Percentiles rank a stretch among this genome's conserved stretches.
These are phyloP conservation scores for Cylindrotheca fusiformis DNA, from an alignment of 108 stramenopile species.

Conservation along the genomic window DNA sequence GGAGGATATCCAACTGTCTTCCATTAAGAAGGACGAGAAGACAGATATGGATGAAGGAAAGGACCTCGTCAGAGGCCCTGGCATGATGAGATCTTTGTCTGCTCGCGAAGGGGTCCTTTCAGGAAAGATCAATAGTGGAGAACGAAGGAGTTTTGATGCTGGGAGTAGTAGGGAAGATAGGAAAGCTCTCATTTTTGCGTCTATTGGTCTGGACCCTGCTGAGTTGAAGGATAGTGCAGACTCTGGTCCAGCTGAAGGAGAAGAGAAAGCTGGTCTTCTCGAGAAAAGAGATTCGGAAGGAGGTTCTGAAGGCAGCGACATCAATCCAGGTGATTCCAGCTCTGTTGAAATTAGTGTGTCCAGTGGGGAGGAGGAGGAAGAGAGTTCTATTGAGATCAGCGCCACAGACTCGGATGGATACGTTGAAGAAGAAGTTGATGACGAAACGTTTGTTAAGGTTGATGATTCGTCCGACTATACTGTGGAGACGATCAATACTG, in stretches of 20 bases:
- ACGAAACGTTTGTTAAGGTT: neutral
- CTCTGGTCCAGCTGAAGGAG: neutral
- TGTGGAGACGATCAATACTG: neutral
- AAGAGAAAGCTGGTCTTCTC: neutral
- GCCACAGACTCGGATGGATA: constrained; percentile 1
- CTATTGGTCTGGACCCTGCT: neutral
- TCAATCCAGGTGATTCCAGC: neutral
- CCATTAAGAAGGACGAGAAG: too few relatives aligned
- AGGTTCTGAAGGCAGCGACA: neutral
- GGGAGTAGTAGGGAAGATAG: neutral
- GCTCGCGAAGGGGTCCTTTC: too few relatives aligned
- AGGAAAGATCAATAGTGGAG: too few relatives aligned
- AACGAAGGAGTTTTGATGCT: neutral
- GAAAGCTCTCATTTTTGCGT: neutral
- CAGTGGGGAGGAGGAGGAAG: neutral
- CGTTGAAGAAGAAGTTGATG: constrained; percentile 1
- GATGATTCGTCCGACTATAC: neutral
- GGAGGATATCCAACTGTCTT: too few relatives aligned
- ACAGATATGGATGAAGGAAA: too few relatives aligned
- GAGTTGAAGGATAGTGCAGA: neutral
- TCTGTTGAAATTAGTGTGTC: neutral
- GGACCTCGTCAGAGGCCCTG: too few relatives aligned
- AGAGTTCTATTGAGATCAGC: neutral
- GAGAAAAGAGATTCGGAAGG: neutral
- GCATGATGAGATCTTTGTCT: too few relatives aligned